These are phyloP conservation scores for Gastrodia elata DNA, from an alignment of 106 monocot species.

Conservation along the genomic window DNA sequence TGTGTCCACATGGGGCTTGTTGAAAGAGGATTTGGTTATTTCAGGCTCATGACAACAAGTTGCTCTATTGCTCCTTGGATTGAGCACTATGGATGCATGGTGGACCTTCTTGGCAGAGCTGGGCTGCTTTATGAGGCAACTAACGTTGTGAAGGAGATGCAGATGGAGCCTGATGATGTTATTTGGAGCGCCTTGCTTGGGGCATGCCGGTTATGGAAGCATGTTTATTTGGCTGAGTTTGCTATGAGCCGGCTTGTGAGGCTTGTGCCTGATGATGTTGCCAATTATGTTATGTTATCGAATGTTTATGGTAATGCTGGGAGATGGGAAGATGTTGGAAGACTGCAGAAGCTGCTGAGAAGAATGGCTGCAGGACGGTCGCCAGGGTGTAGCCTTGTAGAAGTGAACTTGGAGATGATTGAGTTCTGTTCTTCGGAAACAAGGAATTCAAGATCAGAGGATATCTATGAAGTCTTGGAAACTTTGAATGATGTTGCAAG, in stretches of 20 bases:
- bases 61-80: constrained; percentile 36
- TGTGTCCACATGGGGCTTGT: constrained; percentile 48
- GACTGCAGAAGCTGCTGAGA: constrained; percentile 12
- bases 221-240: constrained; percentile 13
- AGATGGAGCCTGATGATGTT: constrained; percentile 19
- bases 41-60: constrained; percentile 30
- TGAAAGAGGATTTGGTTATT: constrained; percentile 25
- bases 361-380: constrained; percentile 2
- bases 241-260: constrained; percentile 15
- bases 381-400: constrained; percentile 30
- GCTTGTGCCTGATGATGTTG: constrained; percentile 16
- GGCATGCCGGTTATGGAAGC: not conserved
- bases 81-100: constrained; percentile 34
- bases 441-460: constrained; percentile 20
- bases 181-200: constrained; percentile 19
- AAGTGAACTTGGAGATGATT: constrained; percentile 19
- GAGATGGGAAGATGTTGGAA: constrained; percentile 15
- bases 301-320: constrained; percentile 13
- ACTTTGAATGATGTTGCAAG: constrained; percentile 12
- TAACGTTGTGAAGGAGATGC: constrained; percentile 13
- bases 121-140: constrained; percentile 16
- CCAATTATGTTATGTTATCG: constrained; percentile 18
- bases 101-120: constrained; percentile 18
- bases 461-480: constrained; percentile 28
- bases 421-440: constrained; percentile 42